Evolutionary conservation across 805 yeast genomes (phyloP).

Genomic region (Pichia phayaonensis): DNA sequence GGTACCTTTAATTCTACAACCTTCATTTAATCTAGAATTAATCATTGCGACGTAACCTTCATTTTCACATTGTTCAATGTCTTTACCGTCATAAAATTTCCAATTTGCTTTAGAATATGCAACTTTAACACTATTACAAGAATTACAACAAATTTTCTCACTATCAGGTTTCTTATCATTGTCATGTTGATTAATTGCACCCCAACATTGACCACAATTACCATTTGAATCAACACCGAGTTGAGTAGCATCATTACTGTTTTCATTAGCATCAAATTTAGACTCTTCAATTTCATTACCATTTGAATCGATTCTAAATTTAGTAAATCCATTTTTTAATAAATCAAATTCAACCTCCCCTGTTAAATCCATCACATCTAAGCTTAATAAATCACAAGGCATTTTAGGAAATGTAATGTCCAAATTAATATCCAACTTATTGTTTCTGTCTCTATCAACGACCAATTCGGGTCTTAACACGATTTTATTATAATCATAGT

Average conservation of each 20-base stretch:
- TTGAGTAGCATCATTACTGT: conserved; percentile 16
- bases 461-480: conserved; percentile 75
- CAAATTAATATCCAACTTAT: conserved; percentile 66
- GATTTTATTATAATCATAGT: conserved; percentile 61
- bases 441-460: conserved; percentile 75
- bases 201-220: conserved; percentile 89
- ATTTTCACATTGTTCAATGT: conserved; percentile 82
- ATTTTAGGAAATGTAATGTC: conserved; percentile 78
- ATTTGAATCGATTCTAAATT: conserved; percentile 50
- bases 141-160: conserved; percentile 66
- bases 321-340: conserved; percentile 59
- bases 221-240: conserved; percentile 19
- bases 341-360: conserved; percentile 81
- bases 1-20: conserved; percentile 79
- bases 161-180: conserved; percentile 33
- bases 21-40: conserved; percentile 59
- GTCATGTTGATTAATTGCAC: conserved; percentile 56
- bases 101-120: conserved; percentile 76
- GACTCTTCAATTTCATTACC: conserved; percentile 41
- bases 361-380: conserved; percentile 83
- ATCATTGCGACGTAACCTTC: conserved; percentile 76
- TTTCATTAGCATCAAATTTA: conserved; percentile 34
- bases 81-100: conserved; percentile 86
- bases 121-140: conserved; percentile 70
- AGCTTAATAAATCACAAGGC: conserved; percentile 75